Evolutionary conservation across 2,329 filamentous ascomycete genomes (phyloP).

Genomic region (Colletotrichum filicis): DNA sequence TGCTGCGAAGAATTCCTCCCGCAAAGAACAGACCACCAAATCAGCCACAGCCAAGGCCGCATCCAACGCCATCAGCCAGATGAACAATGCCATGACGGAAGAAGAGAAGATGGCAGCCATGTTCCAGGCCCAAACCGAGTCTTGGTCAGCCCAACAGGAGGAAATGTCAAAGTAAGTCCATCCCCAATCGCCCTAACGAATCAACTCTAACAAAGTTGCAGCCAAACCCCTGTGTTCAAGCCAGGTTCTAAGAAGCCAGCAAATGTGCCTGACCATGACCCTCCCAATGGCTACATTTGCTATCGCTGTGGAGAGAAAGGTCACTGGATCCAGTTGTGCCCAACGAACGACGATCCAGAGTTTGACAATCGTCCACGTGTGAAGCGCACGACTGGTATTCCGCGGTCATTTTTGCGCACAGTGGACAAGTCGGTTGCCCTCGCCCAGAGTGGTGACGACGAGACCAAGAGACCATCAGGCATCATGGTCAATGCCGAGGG

Average conservation of each 20-base stretch:
- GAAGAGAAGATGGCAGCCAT: constrained; percentile 95
- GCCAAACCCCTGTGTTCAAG: constrained; percentile 71
- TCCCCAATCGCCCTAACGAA: neutral
- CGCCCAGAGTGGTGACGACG: constrained; percentile 80
- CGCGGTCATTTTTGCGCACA: constrained; percentile 93
- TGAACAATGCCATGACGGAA: constrained; percentile 86
- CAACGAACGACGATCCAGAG: constrained; percentile 97
- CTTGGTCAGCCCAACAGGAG: constrained; percentile 94
- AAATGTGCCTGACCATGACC: constrained; percentile 90
- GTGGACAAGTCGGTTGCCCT: constrained; percentile 89
- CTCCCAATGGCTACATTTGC: constrained; percentile 93
- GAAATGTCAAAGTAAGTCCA: constrained; percentile 82
- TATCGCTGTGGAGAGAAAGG: constrained; percentile 97
- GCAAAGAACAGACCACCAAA: constrained; percentile 72
- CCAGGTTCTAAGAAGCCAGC: constrained; percentile 72
- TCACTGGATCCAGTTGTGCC: constrained; percentile 99
- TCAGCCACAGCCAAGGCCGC: constrained; percentile 65
- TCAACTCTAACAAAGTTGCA: constrained; percentile 50
- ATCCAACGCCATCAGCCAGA: constrained; percentile 68
- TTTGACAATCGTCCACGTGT: constrained; percentile 94
- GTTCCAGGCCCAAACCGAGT: constrained; percentile 88
- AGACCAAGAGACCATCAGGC: constrained; percentile 82
- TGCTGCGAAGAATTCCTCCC: constrained; percentile 82
- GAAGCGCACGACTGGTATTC: constrained; percentile 96
- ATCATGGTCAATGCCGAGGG: constrained; percentile 98